Evolutionary conservation across 106 monocot species (phyloP), one percentile per base, ranked within the genome.

Genomic region (Allium fistulosum): DNA sequence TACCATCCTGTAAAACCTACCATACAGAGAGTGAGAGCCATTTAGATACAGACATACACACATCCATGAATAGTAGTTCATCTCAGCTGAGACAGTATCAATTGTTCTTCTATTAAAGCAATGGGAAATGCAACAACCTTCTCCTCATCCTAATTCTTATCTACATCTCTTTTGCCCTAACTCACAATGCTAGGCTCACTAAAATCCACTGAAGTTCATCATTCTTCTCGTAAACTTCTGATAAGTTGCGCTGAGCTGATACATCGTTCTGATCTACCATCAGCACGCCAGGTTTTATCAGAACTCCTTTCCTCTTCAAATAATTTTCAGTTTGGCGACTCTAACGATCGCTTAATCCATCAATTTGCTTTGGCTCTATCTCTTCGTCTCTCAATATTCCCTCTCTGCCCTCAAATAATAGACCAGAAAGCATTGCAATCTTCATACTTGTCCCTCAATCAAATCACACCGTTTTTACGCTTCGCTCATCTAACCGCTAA

Each of bases 401-500:
- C 75, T 72, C 56, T 50, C 28, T 58, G 71, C 56, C 58, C 73
- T 70, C 69, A 74, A 76, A 37, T 46, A 66, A 55, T 70, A 59
- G 52, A 59, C 61, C 50, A 58, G 56, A 69, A 72, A 15, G 71
- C 68, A 48, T 51, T 79, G 16, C 79, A 69, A 15, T 77, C 85
- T 13, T 77, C 82, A 57, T 85, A 90, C 69, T 77, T 90, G 49
- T 67, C 80, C 11, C 74, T 93, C 79, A 92, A 93, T 81, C 78
- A 99, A 49, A 74, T 99, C 80, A 83, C 99, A 2, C 99, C 99
- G 0, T 99, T 87, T 75, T 64, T 99, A 68, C 90, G 99, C 45
- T 99, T 99, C 80, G 73, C 87, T 26, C 99, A 99, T 73, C 87
- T 99, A 57, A 99, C 99, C 4, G 93, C 99, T 11, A 99, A 99